Evolutionary conservation across 2,329 filamentous ascomycete species (phyloP).

Genomic region (Phaeophleospora eucalypticola): DNA sequence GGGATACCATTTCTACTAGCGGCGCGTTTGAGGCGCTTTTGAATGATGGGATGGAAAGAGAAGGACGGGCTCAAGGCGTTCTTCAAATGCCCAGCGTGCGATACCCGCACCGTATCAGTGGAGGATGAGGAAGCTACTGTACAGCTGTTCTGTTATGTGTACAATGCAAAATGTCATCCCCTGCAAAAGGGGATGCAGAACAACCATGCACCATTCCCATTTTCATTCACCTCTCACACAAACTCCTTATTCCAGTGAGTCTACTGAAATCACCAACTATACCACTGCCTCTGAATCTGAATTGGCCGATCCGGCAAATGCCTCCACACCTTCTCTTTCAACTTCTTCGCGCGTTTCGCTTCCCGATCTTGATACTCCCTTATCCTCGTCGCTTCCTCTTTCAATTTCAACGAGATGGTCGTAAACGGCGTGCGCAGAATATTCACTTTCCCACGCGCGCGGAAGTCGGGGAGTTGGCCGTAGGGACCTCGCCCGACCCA

Average conservation of each 20-base stretch:
- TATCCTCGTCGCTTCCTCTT: slow-evolving; percentile 88
- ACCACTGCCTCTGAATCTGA: slow-evolving; percentile 77
- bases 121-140: too few relatives aligned
- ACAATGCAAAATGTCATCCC: too few relatives aligned
- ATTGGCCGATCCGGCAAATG: slow-evolving; percentile 83
- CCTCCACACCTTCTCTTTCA: slow-evolving; percentile 72
- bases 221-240: background rate
- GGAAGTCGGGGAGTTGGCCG: slow-evolving; percentile 60
- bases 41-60: too few relatives aligned
- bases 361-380: slow-evolving; percentile 73
- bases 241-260: too few relatives aligned
- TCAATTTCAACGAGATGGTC: slow-evolving; percentile 73
- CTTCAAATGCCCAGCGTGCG: too few relatives aligned
- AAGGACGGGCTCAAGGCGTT: too few relatives aligned
- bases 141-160: background rate
- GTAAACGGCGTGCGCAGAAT: slow-evolving; percentile 68
- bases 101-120: too few relatives aligned
- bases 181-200: too few relatives aligned
- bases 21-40: too few relatives aligned
- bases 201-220: background rate
- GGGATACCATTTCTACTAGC: too few relatives aligned
- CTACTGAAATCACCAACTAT: slow-evolving; percentile 64
- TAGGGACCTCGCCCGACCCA: slow-evolving; percentile 80
- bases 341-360: slow-evolving; percentile 68
- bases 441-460: slow-evolving; percentile 70